These are phyloP conservation scores for Trichomonas gallinae DNA, from an alignment of 208 protist species.

Conservation along the genomic window DNA sequence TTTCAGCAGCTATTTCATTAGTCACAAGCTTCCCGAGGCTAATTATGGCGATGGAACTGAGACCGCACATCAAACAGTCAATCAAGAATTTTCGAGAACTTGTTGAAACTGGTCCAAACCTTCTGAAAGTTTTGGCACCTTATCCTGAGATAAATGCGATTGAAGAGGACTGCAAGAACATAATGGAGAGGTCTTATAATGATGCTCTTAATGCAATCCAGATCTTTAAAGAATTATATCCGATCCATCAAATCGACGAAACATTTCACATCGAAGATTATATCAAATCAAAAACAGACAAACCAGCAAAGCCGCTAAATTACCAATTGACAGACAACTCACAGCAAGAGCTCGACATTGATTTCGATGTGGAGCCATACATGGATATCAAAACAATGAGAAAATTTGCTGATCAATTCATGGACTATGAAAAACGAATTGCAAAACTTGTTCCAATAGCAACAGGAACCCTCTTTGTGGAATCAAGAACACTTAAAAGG, in stretches of 20 bases:
- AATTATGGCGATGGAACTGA: not conserved
- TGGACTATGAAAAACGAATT: not conserved
- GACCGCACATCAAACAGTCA: not conserved
- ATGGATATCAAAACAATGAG: not conserved
- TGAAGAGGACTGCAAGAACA: not conserved
- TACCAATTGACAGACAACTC: not conserved
- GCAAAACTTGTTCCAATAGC: not conserved
- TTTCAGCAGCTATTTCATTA: not conserved
- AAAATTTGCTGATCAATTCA: not conserved
- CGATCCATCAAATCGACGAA: not conserved
- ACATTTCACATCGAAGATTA: not conserved
- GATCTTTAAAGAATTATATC: not conserved
- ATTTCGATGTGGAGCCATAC: constrained; percentile 7
- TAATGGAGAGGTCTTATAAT: not conserved
- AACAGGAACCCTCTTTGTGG: not conserved
- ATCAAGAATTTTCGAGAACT: not conserved
- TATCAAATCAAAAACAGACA: not conserved
- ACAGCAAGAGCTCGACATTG: not conserved
- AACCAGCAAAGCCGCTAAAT: not conserved
- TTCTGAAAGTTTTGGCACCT: not conserved
- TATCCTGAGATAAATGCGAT: not conserved
- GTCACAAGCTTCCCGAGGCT: not conserved
- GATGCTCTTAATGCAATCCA: not conserved
- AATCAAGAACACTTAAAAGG: not conserved
- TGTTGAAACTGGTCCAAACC: not conserved